These are phyloP conservation scores for Botrytis aclada DNA, from an alignment of 2,329 filamentous ascomycete species.

Conservation along the genomic window DNA sequence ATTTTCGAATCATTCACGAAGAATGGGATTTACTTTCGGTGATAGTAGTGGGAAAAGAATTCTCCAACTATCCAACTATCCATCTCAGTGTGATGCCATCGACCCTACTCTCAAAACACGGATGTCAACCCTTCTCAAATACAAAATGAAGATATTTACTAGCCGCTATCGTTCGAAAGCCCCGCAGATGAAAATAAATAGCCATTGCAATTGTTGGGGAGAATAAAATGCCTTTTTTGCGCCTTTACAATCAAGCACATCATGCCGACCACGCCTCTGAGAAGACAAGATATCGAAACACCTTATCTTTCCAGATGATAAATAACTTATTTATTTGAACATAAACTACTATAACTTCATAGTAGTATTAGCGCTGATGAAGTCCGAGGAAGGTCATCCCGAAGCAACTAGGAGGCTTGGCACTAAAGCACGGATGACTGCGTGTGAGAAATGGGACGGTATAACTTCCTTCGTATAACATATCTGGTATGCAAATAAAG, in stretches of 20 bases:
- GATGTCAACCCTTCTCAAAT: not conserved
- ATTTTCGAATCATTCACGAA: not conserved
- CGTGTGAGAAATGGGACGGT: not conserved
- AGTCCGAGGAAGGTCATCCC: not conserved
- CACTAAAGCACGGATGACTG: not conserved
- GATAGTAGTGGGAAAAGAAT: not conserved
- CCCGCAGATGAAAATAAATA: not conserved
- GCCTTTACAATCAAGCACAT: not conserved
- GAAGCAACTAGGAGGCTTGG: not conserved
- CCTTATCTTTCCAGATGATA: too few species aligned
- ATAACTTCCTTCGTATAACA: not conserved
- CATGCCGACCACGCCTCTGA: not conserved
- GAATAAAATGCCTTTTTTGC: not conserved
- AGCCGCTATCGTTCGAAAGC: too few species aligned
- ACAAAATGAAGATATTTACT: not conserved
- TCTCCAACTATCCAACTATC: not conserved
- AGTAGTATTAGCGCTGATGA: not conserved
- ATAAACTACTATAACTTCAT: not conserved
- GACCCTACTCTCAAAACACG: not conserved
- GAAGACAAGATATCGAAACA: not conserved
- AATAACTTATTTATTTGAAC: rapidly evolving
- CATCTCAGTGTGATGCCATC: not conserved
- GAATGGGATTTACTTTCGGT: not conserved
- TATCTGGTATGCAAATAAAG: too few species aligned
- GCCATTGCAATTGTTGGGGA: too few species aligned